phyloP scores from a whole-genome alignment of 2,329 filamentous ascomycete species.

The Fusarium coffeatum region DNA sequence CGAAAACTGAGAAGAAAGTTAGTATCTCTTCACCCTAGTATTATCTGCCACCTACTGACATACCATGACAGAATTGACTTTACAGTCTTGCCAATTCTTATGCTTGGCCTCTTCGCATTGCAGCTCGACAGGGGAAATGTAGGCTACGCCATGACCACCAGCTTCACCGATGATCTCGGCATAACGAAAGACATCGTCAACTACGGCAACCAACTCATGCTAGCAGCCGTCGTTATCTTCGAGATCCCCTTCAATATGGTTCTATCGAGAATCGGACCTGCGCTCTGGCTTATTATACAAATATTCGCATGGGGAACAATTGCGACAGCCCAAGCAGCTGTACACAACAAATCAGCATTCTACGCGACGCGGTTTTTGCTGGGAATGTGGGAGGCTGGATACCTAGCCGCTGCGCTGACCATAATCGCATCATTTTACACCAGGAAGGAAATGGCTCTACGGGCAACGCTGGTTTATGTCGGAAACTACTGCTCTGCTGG shows the following conservation, averaged over 20 bases:
- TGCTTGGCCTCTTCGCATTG: constrained; percentile 12
- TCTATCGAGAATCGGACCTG: background rate
- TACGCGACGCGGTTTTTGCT: constrained; percentile 1
- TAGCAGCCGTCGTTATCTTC: background rate
- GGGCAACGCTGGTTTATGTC: constrained; percentile 8
- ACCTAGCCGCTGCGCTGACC: background rate
- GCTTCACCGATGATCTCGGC: constrained; percentile 6
- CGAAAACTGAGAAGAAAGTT: background rate
- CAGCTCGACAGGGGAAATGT: constrained; percentile 17
- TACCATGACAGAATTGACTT: background rate
- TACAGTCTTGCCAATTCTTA: background rate
- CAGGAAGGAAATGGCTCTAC: background rate
- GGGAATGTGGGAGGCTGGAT: constrained; percentile 16
- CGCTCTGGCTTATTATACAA: constrained; percentile 5
- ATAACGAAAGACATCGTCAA: constrained; percentile 16
- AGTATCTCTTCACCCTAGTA: accelerated
- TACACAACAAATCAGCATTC: background rate
- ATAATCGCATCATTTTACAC: constrained; percentile 6
- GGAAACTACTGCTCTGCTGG: constrained; percentile 16
- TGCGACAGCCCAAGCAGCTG: constrained; percentile 1
- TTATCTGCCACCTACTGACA: accelerated
- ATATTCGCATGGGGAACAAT: constrained; percentile 5
- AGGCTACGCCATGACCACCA: constrained; percentile 13
- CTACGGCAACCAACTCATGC: constrained; percentile 16
- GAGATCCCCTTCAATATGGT: constrained; percentile 21